These are phyloP conservation scores for Platismatia glauca DNA, from an alignment of 495 filamentous ascomycete species.

Conservation along the genomic window DNA sequence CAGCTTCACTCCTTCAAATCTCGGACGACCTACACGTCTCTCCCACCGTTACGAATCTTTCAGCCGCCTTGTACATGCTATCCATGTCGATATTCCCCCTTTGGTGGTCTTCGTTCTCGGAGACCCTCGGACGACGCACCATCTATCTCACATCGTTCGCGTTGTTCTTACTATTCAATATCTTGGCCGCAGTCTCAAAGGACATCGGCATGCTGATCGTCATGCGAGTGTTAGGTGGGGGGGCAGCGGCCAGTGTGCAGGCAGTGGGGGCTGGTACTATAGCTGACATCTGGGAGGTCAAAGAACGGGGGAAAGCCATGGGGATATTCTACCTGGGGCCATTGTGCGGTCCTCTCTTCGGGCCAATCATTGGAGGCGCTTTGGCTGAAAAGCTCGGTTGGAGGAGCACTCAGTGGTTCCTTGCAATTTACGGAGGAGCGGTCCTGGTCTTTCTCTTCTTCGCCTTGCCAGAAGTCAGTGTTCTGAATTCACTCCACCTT, in stretches of 20 bases:
- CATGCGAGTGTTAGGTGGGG: conserved; percentile 74
- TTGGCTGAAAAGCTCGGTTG: conserved; percentile 65
- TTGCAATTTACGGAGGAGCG: conserved; percentile 64
- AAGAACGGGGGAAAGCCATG: conserved; percentile 81
- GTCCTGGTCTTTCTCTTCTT: conserved; percentile 55
- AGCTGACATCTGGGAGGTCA: conserved; percentile 80
- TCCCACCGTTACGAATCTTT: conserved; percentile 68
- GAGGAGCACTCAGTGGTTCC: conserved; percentile 84
- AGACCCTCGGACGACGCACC: conserved; percentile 69
- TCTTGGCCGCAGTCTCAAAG: conserved; percentile 60
- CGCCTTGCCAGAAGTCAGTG: conserved; percentile 55
- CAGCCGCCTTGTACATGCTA: conserved; percentile 83
- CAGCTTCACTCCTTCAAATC: conserved; percentile 67
- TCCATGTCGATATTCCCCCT: conserved; percentile 84
- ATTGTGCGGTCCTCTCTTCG: conserved; percentile 72
- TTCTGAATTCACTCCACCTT: not conserved
- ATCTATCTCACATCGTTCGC: conserved; percentile 80
- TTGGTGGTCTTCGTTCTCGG: conserved; percentile 92
- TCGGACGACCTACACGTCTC: conserved; percentile 54
- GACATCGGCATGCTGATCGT: conserved; percentile 80
- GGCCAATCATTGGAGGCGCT: conserved; percentile 79
- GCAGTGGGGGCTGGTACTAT: conserved; percentile 87
- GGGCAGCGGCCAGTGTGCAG: conserved; percentile 79
- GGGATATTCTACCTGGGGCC: conserved; percentile 88
- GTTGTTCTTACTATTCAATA: conserved; percentile 70